A percentile compares a stretch with the other conserved stretches of the same genome.
These are phyloP conservation scores for Botrytis aclada DNA, from an alignment of 2,329 filamentous ascomycete genomes.

Conservation along the genomic window DNA sequence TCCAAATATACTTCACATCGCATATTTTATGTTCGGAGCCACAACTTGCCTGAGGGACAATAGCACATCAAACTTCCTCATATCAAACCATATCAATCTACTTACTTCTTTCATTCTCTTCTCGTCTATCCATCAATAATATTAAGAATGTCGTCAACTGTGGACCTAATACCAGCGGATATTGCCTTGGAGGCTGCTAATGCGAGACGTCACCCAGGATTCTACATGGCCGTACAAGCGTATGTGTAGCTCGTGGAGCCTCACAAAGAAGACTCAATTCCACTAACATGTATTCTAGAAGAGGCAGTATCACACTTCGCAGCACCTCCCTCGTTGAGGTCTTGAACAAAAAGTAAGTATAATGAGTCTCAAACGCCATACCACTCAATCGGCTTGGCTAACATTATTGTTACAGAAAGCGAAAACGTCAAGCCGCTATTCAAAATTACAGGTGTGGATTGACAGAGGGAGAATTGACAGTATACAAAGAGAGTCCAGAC, in stretches of 20 bases:
- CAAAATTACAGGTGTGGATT: background rate
- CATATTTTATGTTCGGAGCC: background rate
- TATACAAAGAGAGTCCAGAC: background rate
- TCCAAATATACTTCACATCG: background rate
- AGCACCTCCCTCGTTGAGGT: background rate
- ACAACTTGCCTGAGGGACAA: background rate
- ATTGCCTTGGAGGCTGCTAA: too few species aligned
- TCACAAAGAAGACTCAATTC: background rate
- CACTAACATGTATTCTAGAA: background rate
- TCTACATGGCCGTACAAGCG: rapidly evolving
- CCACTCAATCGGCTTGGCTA: background rate
- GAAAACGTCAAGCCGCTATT: background rate
- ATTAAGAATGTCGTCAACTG: background rate
- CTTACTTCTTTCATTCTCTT: background rate
- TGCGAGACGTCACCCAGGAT: background rate
- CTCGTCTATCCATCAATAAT: background rate
- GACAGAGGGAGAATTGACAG: background rate
- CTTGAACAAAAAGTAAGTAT: background rate
- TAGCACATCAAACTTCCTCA: background rate
- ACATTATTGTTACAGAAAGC: background rate
- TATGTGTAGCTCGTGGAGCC: background rate
- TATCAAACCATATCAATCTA: background rate
- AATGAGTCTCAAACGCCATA: background rate
- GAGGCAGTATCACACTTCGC: background rate
- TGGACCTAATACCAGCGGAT: too few species aligned